Evolutionary conservation across 2,329 filamentous ascomycete genomes (phyloP), one percentile per base, ranked within the genome.

Genomic region (Aspergillus versicolor): DNA sequence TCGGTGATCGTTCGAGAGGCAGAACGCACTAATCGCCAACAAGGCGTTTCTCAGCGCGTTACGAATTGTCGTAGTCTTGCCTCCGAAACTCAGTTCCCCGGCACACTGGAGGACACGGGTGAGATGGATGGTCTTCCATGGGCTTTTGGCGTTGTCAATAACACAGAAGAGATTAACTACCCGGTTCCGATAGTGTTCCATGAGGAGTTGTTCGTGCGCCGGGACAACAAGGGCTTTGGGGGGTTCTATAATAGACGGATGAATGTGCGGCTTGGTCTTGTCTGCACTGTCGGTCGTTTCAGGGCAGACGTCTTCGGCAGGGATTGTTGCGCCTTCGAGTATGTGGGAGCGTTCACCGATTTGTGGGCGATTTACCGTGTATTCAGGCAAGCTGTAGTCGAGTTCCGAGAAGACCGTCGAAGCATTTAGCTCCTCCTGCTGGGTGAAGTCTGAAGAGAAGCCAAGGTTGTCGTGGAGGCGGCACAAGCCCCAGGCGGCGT

Each of bases 91-190:
- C 19, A 58, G 43, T 27, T 58, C 51, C 4, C 56, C 56, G 3
- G 38, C 46, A 32, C 56, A 43, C 32, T 58, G 56, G 9, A 58
- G 41, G 12, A 49, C 56, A 4, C 56, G 34, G 0, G 56, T 46
- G 9, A 58, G 52, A 46, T 58, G 56, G 15, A 58, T 42, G 1
- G 51, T 58, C 46, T 55, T 54, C 56, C 56, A 58, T 0, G 56
- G 56, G 40, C 56, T 58, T 37, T 55, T 58, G 15, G 40, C 34
- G 30, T 52, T 58, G 15, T 58, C 51, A 2, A 58, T 46, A 7
- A 51, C 56, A n/a, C 49, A 47, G 42, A 58, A 58, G 12, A 54
- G 24, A 21, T 54, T 24, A 1, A 58, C 51, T 9, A 54, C 56
- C 5, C 56, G 24, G 13, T 32, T 49, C 24, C 13, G 30, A 44